Base-by-base conservation (phyloP, 805 yeast species). In the Yamadazyma sp. region DNA sequence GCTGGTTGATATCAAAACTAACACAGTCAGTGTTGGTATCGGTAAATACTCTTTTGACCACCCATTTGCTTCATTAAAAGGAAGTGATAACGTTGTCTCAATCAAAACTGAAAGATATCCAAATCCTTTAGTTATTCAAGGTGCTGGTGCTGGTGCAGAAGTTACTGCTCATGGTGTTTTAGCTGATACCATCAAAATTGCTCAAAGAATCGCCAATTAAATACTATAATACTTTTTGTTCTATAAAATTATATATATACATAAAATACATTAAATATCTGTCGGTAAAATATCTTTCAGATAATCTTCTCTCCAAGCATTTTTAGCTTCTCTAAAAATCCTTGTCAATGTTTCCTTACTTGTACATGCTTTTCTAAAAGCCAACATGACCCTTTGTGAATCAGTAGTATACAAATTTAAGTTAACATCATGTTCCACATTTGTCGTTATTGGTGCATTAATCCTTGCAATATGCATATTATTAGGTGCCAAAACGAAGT, bases 51-150 rank as follows among this genome's bases (percentile, higher is more conserved):
- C 80, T 38, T 71, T 74, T 38, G 82, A 91, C 50, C 98, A 93
- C 60, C 98, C 98, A 36, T 93, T 93, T 57, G 98, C 98, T 27
- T 73, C 95, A 9, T 75, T 93, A 58, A 84, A 86, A 69, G 98
- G 98, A 33, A 86, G 96, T 43, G 98, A 93, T 60, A 93, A 93
- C 56, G 96, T 93, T 40, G 82, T 93, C 43, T 81, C 97, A 15
- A 84, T 93, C 67, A 82, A 80, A 60, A 83, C 97, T 21, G 80
- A 86, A 58, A 84, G 99, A 69, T 93, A 93, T 65, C 76, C 82
- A 26, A 87, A 86, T 64, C 98, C 98, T 35, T 73, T 93, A 58
- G 82, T 93, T 44, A 76, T 93, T 52, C 98, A 93, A 73, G 99
- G 99, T 65, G 98, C 99, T 21, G 99, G 95, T 53, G 81, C 82